Percentiles rank a stretch among this genome's conserved stretches.
Conservation (phyloP, 1,139 yeast species). For the Debaryomycetaceae sp. region DNA sequence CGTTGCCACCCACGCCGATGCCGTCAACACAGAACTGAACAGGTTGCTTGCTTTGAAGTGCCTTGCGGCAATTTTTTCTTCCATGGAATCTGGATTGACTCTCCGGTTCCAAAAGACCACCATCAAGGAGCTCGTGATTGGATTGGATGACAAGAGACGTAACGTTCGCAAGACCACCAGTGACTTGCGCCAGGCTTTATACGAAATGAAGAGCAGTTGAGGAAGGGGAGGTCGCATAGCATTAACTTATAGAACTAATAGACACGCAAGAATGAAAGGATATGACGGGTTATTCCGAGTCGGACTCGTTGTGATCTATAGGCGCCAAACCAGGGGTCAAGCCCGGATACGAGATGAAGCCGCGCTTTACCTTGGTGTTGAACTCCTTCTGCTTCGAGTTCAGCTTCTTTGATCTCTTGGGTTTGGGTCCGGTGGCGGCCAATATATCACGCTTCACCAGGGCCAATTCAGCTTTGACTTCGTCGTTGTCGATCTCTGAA, state of each 20-base stretch:
- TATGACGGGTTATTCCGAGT: slow-evolving; percentile 23
- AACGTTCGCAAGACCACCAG: slow-evolving; percentile 70
- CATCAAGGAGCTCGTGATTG: slow-evolving; percentile 43
- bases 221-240: background rate
- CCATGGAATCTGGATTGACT: slow-evolving; percentile 35
- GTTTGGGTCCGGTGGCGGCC: slow-evolving; percentile 15
- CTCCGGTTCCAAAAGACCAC: slow-evolving; percentile 51
- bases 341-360: slow-evolving; percentile 54
- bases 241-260: background rate
- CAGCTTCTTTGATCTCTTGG: slow-evolving; percentile 18
- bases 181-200: slow-evolving; percentile 73
- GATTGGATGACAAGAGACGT: slow-evolving; percentile 73
- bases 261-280: slow-evolving; percentile 1
- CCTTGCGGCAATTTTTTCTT: slow-evolving; percentile 42
- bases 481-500: slow-evolving; percentile 43
- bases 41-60: slow-evolving; percentile 57
- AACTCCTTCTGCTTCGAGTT: slow-evolving; percentile 35
- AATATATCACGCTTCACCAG: slow-evolving; percentile 40
- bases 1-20: slow-evolving; percentile 22
- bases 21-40: slow-evolving; percentile 37
- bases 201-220: slow-evolving; percentile 30
- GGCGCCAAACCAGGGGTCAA: slow-evolving; percentile 93
- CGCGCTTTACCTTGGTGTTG: slow-evolving; percentile 39
- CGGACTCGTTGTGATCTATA: slow-evolving; percentile 57
- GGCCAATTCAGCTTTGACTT: slow-evolving; percentile 39